Percentiles rank a stretch among this genome's conserved stretches.
Conservation (phyloP, 208 protist genomes). For the Crithidia brevicula region DNA sequence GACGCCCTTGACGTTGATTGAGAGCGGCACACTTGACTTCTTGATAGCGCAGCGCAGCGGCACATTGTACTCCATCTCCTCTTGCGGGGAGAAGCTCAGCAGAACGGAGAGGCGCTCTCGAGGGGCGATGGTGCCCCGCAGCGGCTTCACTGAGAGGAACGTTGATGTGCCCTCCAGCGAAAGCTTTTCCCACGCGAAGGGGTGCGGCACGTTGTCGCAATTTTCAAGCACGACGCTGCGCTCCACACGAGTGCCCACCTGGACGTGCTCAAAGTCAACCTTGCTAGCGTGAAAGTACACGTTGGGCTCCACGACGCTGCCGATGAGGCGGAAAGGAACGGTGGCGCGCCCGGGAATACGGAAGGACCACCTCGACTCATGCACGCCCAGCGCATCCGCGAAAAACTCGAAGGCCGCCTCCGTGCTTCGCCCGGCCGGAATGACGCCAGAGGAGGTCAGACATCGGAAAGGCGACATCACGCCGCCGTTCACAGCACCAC, state of each 20-base stretch:
- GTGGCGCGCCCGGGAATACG: constrained; percentile 78
- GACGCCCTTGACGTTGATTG: constrained; percentile 97
- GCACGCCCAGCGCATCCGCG: constrained; percentile 80
- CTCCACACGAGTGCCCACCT: constrained; percentile 77
- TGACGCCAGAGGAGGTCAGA: constrained; percentile 77
- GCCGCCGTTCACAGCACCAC: background rate
- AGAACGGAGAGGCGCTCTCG: constrained; percentile 72
- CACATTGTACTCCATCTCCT: constrained; percentile 94
- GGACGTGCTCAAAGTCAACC: constrained; percentile 93
- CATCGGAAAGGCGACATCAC: constrained; percentile 89
- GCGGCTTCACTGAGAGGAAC: constrained; percentile 82
- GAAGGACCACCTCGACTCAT: constrained; percentile 94
- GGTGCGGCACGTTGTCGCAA: constrained; percentile 92
- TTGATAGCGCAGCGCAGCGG: constrained; percentile 92
- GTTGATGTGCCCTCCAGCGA: constrained; percentile 43
- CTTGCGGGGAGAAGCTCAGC: constrained; percentile 87
- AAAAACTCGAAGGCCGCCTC: constrained; percentile 97
- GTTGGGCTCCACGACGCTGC: constrained; percentile 92
- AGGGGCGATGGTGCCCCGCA: constrained; percentile 77
- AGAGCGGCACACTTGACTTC: constrained; percentile 90
- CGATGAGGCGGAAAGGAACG: constrained; percentile 95
- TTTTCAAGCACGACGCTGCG: constrained; percentile 93
- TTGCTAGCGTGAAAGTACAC: constrained; percentile 91
- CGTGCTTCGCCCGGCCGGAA: constrained; percentile 88
- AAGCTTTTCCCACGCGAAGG: constrained; percentile 91